Percentiles rank a stretch among this genome's conserved stretches.
Evolutionary conservation across 257 asterid genomes (phyloP).

Genomic region (Ophiorrhiza pumila): DNA sequence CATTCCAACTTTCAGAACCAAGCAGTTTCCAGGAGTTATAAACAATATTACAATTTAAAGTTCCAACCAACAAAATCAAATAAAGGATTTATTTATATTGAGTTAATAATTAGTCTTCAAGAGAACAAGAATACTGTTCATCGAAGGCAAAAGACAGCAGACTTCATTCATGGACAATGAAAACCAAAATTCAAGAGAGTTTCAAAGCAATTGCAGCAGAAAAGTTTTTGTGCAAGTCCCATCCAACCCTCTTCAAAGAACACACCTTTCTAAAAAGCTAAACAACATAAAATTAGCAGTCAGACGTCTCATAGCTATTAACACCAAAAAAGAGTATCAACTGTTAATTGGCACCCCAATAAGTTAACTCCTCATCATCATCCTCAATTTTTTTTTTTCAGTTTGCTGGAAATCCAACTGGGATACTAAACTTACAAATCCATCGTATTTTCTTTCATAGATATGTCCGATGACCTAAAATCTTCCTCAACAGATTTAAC

Average conservation of each 20-base stretch:
- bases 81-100: too few relatives aligned
- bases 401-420: too few relatives aligned
- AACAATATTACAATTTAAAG: not conserved
- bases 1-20: slow-evolving; percentile 10
- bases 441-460: too few relatives aligned
- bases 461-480: not conserved
- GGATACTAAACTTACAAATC: too few relatives aligned
- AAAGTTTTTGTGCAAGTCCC: not conserved
- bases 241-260: not conserved
- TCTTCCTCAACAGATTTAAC: not conserved
- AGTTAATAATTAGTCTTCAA: too few relatives aligned
- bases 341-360: not conserved
- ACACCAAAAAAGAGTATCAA: too few relatives aligned
- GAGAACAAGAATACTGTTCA: not conserved
- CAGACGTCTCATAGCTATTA: too few relatives aligned
- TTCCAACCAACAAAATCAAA: too few relatives aligned
- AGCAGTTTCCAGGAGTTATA: not conserved
- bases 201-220: not conserved
- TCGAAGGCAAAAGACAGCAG: not conserved
- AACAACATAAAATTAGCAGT: too few relatives aligned
- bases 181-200: not conserved
- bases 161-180: not conserved
- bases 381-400: not conserved
- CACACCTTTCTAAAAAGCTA: not conserved
- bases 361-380: not conserved